A percentile compares a stretch with the other conserved stretches of the same genome.
phyloP scores from a whole-genome alignment of 495 filamentous ascomycete genomes.

The Talaromyces liani region DNA sequence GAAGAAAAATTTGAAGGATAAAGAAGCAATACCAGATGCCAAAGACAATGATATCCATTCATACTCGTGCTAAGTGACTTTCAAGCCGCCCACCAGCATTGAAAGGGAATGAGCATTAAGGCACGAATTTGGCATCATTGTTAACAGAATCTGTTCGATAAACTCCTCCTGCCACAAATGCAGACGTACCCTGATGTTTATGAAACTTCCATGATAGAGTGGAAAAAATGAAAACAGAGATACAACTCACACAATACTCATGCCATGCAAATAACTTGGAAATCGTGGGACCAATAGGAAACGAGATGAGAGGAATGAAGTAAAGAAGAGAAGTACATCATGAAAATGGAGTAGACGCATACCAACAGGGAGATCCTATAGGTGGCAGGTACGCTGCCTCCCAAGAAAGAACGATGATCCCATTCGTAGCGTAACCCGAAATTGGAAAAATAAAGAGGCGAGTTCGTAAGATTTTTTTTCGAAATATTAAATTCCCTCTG shows the following conservation, averaged over 20 bases:
- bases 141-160: not conserved
- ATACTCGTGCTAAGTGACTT: not conserved
- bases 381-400: not conserved
- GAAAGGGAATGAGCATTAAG: not conserved
- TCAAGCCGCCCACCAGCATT: not conserved
- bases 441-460: constrained; percentile 18
- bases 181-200: constrained; percentile 1
- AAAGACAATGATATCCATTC: not conserved
- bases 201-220: constrained; percentile 4
- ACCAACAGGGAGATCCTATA: not conserved
- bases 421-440: constrained; percentile 5
- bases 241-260: constrained; percentile 5
- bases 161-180: constrained; percentile 5
- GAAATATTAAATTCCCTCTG: not conserved
- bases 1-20: constrained; percentile 8
- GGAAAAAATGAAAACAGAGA: constrained; percentile 5
- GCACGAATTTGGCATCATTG: not conserved
- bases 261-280: constrained; percentile 5
- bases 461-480: not conserved
- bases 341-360: not conserved
- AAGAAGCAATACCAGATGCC: constrained; percentile 8
- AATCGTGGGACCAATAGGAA: constrained; percentile 4
- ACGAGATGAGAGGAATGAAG: constrained; percentile 4
- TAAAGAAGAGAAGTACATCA: constrained; percentile 12
- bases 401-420: not conserved